Conservation (phyloP, 2,329 filamentous ascomycete species). For the Diaporthe ampelina region DNA sequence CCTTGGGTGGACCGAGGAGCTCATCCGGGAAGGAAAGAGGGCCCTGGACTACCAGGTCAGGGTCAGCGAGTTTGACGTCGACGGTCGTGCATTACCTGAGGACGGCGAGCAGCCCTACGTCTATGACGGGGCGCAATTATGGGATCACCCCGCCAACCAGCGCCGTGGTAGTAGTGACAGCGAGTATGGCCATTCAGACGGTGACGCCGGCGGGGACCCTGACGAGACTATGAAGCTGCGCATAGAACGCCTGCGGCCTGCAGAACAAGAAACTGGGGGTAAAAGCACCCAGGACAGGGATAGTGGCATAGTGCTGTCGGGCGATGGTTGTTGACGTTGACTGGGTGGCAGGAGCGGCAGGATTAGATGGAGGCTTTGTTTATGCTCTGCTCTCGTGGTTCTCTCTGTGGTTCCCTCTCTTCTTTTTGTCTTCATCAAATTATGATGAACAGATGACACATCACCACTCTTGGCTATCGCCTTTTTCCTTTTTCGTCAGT, state of each 20-base stretch:
- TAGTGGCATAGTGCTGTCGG: slow-evolving; percentile 41
- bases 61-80: slow-evolving; percentile 83
- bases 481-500: slow-evolving; percentile 27
- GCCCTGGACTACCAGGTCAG: slow-evolving; percentile 87
- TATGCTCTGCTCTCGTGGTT: background rate
- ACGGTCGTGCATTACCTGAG: slow-evolving; percentile 78
- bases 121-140: slow-evolving; percentile 40
- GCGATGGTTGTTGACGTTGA: slow-evolving; percentile 33
- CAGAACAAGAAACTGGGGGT: slow-evolving; percentile 20
- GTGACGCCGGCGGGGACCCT: slow-evolving; percentile 18
- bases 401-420: background rate
- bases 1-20: slow-evolving; percentile 87
- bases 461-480: slow-evolving; percentile 32
- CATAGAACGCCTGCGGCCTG: slow-evolving; percentile 38
- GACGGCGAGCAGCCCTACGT: slow-evolving; percentile 70
- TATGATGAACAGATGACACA: slow-evolving; percentile 15
- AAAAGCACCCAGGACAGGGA: slow-evolving; percentile 41
- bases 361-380: background rate
- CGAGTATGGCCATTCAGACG: slow-evolving; percentile 16
- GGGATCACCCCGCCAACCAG: slow-evolving; percentile 29
- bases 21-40: slow-evolving; percentile 90
- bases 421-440: background rate
- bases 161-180: slow-evolving; percentile 6
- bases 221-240: slow-evolving; percentile 41
- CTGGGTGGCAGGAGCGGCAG: background rate